Evolutionary conservation across 2,329 filamentous ascomycete species (phyloP), one percentile per base, ranked within the genome.

Genomic region (Colletotrichum euphorbiae): DNA sequence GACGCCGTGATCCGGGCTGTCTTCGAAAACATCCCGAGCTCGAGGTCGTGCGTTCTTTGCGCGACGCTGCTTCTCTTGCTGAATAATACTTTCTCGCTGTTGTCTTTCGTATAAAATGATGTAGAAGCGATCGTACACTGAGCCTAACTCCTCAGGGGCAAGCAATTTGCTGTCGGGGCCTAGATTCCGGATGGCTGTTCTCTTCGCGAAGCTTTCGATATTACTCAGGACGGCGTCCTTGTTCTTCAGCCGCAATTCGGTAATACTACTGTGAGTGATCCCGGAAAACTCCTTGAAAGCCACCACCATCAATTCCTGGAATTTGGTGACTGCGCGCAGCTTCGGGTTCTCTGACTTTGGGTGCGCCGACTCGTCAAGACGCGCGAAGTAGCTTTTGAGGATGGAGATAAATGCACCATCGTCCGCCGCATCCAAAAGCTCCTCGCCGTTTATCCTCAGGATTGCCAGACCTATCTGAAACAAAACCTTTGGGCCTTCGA

Each of bases 381-480:
- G 90, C 7, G 93, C 89, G 77, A 99, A 99, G 80, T 99, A 99
- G 0, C 91, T 90, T 79, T 99, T 99, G 67, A 99, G 84, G 2
- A 98, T 92, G 0, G 93, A 97, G 72, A 99, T 98, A 75, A 99
- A 99, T 1, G 94, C 93, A 7, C 96, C 96, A 74, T 99, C 96
- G 73, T 99, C 96, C 4, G 92, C 86, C 1, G 97, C 93, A 77
- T 99, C 96, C 12, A 99, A 83, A 11, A 99, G 84, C 75, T 98
- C 95, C 78, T 99, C 96, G 51, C 96, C 96, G 73, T 99, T 99
- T 78, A 99, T 97, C 21, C 96, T 89, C 33, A 99, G 83, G 74
- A 99, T 99, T n/a, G 96, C 96, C 70, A 99, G 83, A 17, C 96
- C 96, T 66, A 99, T 92, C 78, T 99, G 96, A 80, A 99, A 99